A percentile compares a stretch with the other conserved stretches of the same genome.
phyloP scores from a whole-genome alignment of 2,329 filamentous ascomycete genomes.

The Dactylella cylindrospora region DNA sequence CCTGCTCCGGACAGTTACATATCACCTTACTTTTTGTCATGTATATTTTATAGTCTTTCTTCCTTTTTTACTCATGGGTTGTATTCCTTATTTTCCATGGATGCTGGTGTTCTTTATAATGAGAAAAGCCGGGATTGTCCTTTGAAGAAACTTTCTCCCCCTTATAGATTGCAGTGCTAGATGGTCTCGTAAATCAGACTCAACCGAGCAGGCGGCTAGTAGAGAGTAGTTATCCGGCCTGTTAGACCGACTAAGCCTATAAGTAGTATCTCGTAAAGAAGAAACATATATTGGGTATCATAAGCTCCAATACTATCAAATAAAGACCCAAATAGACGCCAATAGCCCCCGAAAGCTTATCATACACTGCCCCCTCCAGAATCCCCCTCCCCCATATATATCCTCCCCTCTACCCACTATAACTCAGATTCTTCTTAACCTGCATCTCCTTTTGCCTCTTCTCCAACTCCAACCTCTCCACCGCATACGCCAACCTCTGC shows the following conservation, averaged over 20 bases:
- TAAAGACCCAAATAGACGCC: too few relatives aligned
- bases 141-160: slow-evolving; percentile 7
- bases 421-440: slow-evolving; percentile 67
- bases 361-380: background rate
- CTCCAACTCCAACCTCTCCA: slow-evolving; percentile 81
- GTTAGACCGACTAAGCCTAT: too few relatives aligned
- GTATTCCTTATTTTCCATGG: slow-evolving; percentile 26
- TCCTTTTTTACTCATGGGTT: slow-evolving; percentile 26
- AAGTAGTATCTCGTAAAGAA: too few relatives aligned
- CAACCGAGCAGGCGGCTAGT: too few relatives aligned
- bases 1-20: slow-evolving; percentile 2
- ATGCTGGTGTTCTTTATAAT: slow-evolving; percentile 37
- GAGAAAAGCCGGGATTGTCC: slow-evolving; percentile 7
- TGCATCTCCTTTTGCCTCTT: slow-evolving; percentile 71
- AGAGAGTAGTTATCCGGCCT: too few relatives aligned
- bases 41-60: slow-evolving; percentile 45
- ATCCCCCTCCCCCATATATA: background rate
- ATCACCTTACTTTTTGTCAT: slow-evolving; percentile 25
- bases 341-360: too few relatives aligned
- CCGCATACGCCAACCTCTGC: slow-evolving; percentile 80
- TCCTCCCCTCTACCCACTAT: slow-evolving; percentile 13
- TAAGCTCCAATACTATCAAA: slow-evolving; percentile 3
- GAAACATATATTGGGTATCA: slow-evolving; percentile 23
- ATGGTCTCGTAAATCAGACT: too few relatives aligned
- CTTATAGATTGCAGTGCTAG: too few relatives aligned